phyloP scores from a whole-genome alignment of 2,329 filamentous ascomycete genomes.

The Metarhizium humberi region DNA sequence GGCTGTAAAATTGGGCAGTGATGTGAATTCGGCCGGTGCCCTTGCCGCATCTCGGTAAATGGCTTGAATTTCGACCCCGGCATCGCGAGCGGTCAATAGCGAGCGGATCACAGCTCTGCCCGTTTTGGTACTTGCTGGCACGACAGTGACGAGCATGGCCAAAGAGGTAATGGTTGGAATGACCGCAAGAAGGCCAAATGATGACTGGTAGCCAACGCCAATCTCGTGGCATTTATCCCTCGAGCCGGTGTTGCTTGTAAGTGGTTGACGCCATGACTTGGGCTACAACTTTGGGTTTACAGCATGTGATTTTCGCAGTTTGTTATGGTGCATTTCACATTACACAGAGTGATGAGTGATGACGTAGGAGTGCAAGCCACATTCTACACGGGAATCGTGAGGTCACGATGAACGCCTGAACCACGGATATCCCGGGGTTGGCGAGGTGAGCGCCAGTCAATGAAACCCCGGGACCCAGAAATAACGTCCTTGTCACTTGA shows the following conservation, averaged over 20 bases:
- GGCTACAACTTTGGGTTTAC: too few species aligned
- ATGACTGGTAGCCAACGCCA: too few species aligned
- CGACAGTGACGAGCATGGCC: slow-evolving; percentile 19
- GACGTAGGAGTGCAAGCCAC: too few species aligned
- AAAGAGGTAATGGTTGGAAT: slow-evolving; percentile 1
- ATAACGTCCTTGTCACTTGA: neutral
- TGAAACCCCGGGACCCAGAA: neutral
- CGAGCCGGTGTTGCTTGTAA: too few species aligned
- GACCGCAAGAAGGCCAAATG: neutral
- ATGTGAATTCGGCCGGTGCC: slow-evolving; percentile 18
- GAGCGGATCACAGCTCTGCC: slow-evolving; percentile 19
- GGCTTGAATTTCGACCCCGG: slow-evolving; percentile 12
- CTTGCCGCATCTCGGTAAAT: slow-evolving; percentile 20
- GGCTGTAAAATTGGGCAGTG: slow-evolving; percentile 16
- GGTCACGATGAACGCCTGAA: neutral
- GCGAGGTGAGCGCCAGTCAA: neutral
- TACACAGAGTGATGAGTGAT: too few species aligned
- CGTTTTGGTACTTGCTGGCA: slow-evolving; percentile 23
- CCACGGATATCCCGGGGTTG: neutral
- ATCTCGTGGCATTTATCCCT: too few species aligned
- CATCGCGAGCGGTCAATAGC: slow-evolving; percentile 13
- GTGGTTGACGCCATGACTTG: too few species aligned
- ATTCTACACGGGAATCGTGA: neutral
- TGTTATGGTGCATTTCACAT: too few species aligned
- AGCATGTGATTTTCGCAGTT: too few species aligned